Base-by-base conservation (phyloP, 2,329 filamentous ascomycete species). In the Stagonosporopsis tanaceti region DNA sequence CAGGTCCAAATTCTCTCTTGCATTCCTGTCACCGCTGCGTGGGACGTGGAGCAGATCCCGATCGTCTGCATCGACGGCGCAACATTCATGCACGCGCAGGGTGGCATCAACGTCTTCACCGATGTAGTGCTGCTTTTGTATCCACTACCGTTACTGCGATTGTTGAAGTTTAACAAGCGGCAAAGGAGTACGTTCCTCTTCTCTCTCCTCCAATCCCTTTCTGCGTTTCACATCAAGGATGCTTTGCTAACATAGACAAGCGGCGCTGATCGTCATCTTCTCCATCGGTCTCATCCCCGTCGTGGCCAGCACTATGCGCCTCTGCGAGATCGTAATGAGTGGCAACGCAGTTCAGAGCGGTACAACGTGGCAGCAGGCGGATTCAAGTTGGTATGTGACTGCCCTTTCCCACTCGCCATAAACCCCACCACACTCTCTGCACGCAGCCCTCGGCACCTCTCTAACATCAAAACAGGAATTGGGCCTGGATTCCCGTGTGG, bases 401-500 rank as follows among this genome's bases (percentile, higher is more conserved):
- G 20, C 20, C 20, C 20, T 20, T 20, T 20, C 20, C 20, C 20
- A 20, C 3, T 20, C 3, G 20, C 20, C 20, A 20, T 20, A 3
- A 3, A 6, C 8, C 11, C 30, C 12, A 4, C 9, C 11, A 9
- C 30, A 4, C 9, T 1, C 1, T 32, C 30, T 12, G 12, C 6
- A 32, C 30, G 12, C 30, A 32, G 3, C 8, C 30, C 30, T n/a
- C 32, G 20, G 17, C 35, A 17, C 15, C n/a, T 12, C 39, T 39
- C 51, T 62, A 42, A 65, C 57, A 45, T 20, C 6, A 11, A 4
- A 12, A 4, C 38, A 61, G 53, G 60, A 61, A 24, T 20, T 69
- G 67, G 64, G 61, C 64, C 12, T 71, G 67, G 68, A 60, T 71
- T 4, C 66, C 69, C 7, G 64, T 71, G 1, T 72, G 70, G 70